Evolutionary conservation across 1,139 yeast species (phyloP), one percentile per base, ranked within the genome.

Genomic region (Komagataea norvegica): DNA sequence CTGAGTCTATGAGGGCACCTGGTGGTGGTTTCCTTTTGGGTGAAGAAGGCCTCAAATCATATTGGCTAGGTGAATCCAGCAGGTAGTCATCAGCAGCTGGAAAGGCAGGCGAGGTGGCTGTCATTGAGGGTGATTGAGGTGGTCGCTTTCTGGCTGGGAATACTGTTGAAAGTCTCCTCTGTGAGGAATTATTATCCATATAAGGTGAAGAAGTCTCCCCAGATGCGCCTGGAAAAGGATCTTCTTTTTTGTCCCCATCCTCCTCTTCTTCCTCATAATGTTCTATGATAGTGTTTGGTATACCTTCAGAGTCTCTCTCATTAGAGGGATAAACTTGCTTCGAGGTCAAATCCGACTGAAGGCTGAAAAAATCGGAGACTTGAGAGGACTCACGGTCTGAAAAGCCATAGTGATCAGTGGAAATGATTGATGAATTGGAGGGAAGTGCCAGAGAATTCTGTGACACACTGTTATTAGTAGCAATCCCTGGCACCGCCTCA

Each of bases 1-100:
- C 40, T n/a, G 39, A 26, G 9, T 41, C 42, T 11, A 21, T 30
- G 22, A 26, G 11, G 20, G 19, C 23, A 11, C 40, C 48, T 13
- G 53, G 48, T 2, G 55, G 55, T 14, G 55, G 54, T 27, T 49
- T 50, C 8, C 55, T 33, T 32, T 34, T 40, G 15, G 55, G 55
- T 3, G 56, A 49, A 11, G 43, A 26, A 4, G 40, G 24, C 20
- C 46, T 38, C 16, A 31, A 10, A 3, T 20, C 34, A 6, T n/a
- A 11, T 20, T 15, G 22, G 6, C 21, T 13, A n/a, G 41, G 39
- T 10, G 38, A 31, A 9, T 6, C 10, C 9, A 19, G 17, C 15
- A 18, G 14, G 20, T 20, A 17, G n/a, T n/a, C n/a, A n/a, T n/a
- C n/a, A n/a, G 17, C 5, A 7, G 24, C 15, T 15, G 37, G 14